Evolutionary conservation across 1,284 basidiomycete species (phyloP), one percentile per base, ranked within the genome.

Genomic region (Naganishia cerealis): DNA sequence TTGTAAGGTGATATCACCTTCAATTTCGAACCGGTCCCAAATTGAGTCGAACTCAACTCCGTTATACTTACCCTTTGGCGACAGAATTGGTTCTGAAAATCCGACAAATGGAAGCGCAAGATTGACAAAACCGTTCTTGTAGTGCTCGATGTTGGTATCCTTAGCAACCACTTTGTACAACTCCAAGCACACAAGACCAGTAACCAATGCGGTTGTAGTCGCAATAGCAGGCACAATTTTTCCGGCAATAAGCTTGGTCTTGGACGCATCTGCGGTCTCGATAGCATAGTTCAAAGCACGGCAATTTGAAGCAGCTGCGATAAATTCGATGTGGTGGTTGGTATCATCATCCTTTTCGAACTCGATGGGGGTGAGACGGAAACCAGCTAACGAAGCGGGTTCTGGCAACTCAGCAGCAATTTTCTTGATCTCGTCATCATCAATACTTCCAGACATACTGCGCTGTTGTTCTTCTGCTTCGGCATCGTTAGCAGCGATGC

Each of bases 141-240:
- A 99, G 67, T 90, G 86, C 74, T 99, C 96, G 13, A 98, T 84
- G 76, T 91, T 90, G 76, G 84, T 87, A 86, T 98, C 98, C 71
- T 89, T 89, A 79, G 97, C 96, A 74, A 99, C 94, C 72, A 89
- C 90, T 86, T 98, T 98, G 86, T 96, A 99, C 59, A 99, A 85
- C 82, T 99, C 96, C 67, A 99, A 81, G 81, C 94, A 98, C 56
- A 97, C 94, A 66, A 99, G 82, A 39, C 96, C 96, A 38, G 93
- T 94, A 39, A 96, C 92, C 54, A 97, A 86, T 16, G 94, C 90
- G 1, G 97, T 99, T 0, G 96, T 99, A 1, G 97, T 99, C 26
- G 96, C 96, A 76, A 99, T 99, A 18, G 96, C 96, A 63, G 96
- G 96, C 72, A 99, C 99, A 76, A 99, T 99, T 85, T 99, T 99